These are phyloP conservation scores for Zymoseptoria brevis DNA, from an alignment of 2,329 filamentous ascomycete species.

Conservation along the genomic window DNA sequence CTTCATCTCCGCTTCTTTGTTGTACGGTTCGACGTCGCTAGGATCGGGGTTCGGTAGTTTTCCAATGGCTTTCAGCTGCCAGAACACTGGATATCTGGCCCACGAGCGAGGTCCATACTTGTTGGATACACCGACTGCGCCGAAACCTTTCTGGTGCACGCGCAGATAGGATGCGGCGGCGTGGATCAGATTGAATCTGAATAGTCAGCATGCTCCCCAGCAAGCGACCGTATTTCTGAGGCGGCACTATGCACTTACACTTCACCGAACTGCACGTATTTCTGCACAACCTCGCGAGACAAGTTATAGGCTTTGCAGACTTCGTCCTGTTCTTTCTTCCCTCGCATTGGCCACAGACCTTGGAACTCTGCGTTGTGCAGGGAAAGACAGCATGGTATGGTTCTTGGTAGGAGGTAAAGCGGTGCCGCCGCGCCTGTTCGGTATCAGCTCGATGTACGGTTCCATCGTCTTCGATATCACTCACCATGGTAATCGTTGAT, in stretches of 20 bases:
- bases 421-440: conserved; percentile 43
- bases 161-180: conserved; percentile 52
- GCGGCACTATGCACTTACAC: conserved; percentile 33
- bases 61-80: conserved; percentile 53
- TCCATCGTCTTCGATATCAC: neutral
- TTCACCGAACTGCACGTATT: conserved; percentile 58
- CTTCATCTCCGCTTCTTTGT: conserved; percentile 33
- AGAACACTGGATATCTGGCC: conserved; percentile 58
- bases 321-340: conserved; percentile 49
- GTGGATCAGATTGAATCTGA: conserved; percentile 53
- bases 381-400: conserved; percentile 52
- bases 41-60: conserved; percentile 56
- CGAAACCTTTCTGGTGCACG: conserved; percentile 56
- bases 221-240: neutral
- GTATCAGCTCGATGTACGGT: neutral
- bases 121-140: conserved; percentile 56
- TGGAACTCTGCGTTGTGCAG: conserved; percentile 62
- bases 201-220: neutral
- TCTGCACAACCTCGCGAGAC: conserved; percentile 45
- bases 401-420: conserved; percentile 53
- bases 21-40: conserved; percentile 53
- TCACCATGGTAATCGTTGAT: conserved; percentile 57
- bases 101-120: conserved; percentile 58
- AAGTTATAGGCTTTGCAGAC: conserved; percentile 56
- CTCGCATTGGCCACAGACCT: conserved; percentile 58